A percentile compares a stretch with the other conserved stretches of the same genome.
Evolutionary conservation across 1,139 yeast genomes (phyloP).

Genomic region (Suhomyces maxii): DNA sequence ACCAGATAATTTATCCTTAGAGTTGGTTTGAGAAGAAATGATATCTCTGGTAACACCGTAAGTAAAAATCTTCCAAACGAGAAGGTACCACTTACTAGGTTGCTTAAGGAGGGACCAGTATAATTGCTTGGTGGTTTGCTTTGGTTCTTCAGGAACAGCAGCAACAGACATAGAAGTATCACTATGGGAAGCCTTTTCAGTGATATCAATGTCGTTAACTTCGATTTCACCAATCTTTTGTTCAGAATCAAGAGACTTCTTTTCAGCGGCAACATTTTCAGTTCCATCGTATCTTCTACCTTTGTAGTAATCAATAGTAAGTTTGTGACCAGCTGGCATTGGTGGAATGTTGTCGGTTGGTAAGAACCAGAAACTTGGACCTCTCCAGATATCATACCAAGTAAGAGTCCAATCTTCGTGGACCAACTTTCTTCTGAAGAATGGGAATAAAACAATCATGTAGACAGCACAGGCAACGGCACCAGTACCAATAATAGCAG

Average conservation of each 20-base stretch:
- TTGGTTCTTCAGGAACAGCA: no score
- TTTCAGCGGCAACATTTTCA: conserved; percentile 15
- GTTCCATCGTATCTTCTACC: conserved; percentile 52
- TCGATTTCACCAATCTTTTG: conserved; percentile 12
- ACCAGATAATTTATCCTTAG: conserved; percentile 35
- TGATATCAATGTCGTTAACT: conserved; percentile 5
- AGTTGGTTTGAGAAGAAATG: conserved; percentile 47
- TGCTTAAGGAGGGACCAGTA: conserved; percentile 46
- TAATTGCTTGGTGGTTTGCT: conserved; percentile 37
- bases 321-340: conserved; percentile 56
- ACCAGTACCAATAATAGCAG: conserved; percentile 63
- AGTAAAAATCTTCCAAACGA: conserved; percentile 48
- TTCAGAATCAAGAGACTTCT: conserved; percentile 1
- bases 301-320: conserved; percentile 62
- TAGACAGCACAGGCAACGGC: conserved; percentile 55
- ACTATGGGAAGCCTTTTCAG: conserved; percentile 15
- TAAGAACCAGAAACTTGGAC: conserved; percentile 59
- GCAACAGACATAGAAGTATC: not conserved
- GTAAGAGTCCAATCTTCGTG: conserved; percentile 67
- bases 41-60: conserved; percentile 72
- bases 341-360: conserved; percentile 64
- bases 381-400: conserved; percentile 56
- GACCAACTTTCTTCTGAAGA: conserved; percentile 58
- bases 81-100: conserved; percentile 56
- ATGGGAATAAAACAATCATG: conserved; percentile 60